phyloP scores from a whole-genome alignment of 2,329 filamentous ascomycete genomes.

The Colletotrichum sp. region DNA sequence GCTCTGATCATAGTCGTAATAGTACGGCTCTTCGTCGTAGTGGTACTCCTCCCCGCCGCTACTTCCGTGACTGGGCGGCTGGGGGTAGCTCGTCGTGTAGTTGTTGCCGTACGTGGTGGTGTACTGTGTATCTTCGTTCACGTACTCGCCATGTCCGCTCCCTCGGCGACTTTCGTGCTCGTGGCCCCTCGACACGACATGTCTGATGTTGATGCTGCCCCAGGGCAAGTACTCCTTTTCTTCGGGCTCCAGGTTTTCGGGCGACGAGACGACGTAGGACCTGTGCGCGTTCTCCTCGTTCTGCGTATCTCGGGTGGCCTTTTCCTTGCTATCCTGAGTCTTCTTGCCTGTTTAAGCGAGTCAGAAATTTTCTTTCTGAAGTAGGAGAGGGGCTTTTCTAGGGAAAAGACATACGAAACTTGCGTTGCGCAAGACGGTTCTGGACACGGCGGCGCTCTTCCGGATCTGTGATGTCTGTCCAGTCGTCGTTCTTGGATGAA shows the following conservation, averaged over 20 bases:
- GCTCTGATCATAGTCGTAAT: constrained; percentile 23
- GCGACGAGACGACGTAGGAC: constrained; percentile 66
- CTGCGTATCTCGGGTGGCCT: constrained; percentile 64
- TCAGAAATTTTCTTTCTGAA: neutral
- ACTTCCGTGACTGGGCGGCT: constrained; percentile 36
- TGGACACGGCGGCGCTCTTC: constrained; percentile 77
- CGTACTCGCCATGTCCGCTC: constrained; percentile 41
- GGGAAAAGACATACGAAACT: constrained; percentile 66
- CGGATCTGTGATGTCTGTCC: constrained; percentile 72
- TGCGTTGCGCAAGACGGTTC: constrained; percentile 77
- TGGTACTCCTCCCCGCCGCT: constrained; percentile 37
- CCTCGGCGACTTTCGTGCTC: constrained; percentile 51
- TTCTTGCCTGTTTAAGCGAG: constrained; percentile 65
- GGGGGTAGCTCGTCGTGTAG: constrained; percentile 19
- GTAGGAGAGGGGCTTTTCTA: neutral
- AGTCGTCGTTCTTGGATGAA: constrained; percentile 60
- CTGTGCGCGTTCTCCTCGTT: constrained; percentile 69
- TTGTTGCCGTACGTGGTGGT: constrained; percentile 27
- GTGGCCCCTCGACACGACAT: constrained; percentile 56
- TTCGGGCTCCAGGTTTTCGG: constrained; percentile 58
- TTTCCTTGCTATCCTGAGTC: constrained; percentile 70
- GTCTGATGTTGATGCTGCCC: constrained; percentile 70
- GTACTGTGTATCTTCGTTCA: constrained; percentile 37
- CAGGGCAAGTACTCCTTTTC: constrained; percentile 70
- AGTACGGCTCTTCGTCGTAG: constrained; percentile 31